Conservation (phyloP, 2,329 filamentous ascomycete genomes). For the Talaromyces sp. region DNA sequence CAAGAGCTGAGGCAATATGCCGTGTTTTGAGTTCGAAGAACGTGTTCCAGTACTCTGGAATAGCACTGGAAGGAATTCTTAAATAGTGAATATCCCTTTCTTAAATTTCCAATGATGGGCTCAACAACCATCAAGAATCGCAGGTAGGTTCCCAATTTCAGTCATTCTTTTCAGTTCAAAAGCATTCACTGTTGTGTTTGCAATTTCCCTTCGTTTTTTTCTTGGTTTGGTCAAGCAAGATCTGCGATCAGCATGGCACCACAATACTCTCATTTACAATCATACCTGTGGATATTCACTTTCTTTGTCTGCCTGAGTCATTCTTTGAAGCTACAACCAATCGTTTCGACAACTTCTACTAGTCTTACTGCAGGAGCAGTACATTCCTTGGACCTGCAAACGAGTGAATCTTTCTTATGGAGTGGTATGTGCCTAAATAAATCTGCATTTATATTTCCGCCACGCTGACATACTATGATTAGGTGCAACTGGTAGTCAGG, state of each 20-base stretch:
- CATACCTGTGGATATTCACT: not conserved
- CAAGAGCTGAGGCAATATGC: not conserved
- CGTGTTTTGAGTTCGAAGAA: not conserved
- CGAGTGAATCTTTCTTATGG: constrained; percentile 14
- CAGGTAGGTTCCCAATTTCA: not conserved
- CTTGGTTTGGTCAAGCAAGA: not conserved
- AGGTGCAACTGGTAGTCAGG: not conserved
- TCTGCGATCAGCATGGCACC: not conserved
- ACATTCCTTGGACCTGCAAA: constrained; percentile 7
- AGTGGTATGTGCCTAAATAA: not conserved
- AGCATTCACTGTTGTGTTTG: not conserved
- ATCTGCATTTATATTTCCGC: not conserved
- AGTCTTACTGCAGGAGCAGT: constrained; percentile 1
- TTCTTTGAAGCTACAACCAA: constrained; percentile 6
- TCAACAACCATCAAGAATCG: not conserved
- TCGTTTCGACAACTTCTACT: not conserved
- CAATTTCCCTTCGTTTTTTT: not conserved
- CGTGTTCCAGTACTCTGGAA: not conserved
- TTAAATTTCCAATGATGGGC: not conserved
- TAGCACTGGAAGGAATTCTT: not conserved
- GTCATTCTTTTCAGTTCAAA: not conserved
- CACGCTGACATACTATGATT: not conserved
- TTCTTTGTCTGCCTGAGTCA: not conserved
- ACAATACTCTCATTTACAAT: not conserved
- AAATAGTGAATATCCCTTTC: not conserved